Evolutionary conservation across 2,329 filamentous ascomycete species (phyloP).

Genomic region (Sarocladium kiliense): DNA sequence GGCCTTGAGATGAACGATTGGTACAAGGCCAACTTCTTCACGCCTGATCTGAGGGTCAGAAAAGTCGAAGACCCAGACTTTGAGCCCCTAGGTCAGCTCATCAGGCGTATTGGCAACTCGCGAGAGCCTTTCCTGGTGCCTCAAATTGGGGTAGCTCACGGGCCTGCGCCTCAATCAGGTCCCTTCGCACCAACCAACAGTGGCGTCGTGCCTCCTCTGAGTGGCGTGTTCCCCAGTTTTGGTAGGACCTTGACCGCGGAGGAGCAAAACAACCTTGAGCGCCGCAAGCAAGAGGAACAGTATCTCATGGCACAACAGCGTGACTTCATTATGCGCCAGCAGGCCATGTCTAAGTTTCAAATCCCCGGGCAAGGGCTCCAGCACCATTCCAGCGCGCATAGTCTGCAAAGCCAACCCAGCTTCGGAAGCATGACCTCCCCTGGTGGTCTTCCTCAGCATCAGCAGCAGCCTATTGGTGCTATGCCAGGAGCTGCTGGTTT

Average conservation of each 20-base stretch:
- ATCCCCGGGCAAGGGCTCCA: conserved; percentile 56
- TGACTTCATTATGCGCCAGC: conserved; percentile 84
- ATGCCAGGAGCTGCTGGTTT: conserved; percentile 58
- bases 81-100: conserved; percentile 90
- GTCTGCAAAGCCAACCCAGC: conserved; percentile 93
- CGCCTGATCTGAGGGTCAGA: conserved; percentile 87
- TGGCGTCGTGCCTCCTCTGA: conserved; percentile 79
- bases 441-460: conserved; percentile 43
- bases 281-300: conserved; percentile 96
- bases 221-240: conserved; percentile 91
- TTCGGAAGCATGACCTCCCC: conserved; percentile 94
- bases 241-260: conserved; percentile 94
- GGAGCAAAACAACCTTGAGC: conserved; percentile 94
- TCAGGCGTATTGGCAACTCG: conserved; percentile 93
- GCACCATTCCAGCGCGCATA: conserved; percentile 92
- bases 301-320: conserved; percentile 95
- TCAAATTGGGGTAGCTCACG: conserved; percentile 92
- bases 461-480: conserved; percentile 48
- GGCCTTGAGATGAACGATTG: conserved; percentile 99
- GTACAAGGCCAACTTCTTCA: conserved; percentile 99
- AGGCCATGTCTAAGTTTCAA: conserved; percentile 69
- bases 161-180: conserved; percentile 54
- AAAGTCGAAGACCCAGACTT: conserved; percentile 92
- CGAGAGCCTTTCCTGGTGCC: conserved; percentile 96
- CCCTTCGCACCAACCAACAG: conserved; percentile 47